phyloP scores from a whole-genome alignment of 1,284 basidiomycete genomes.

The Trametes hirsuta region DNA sequence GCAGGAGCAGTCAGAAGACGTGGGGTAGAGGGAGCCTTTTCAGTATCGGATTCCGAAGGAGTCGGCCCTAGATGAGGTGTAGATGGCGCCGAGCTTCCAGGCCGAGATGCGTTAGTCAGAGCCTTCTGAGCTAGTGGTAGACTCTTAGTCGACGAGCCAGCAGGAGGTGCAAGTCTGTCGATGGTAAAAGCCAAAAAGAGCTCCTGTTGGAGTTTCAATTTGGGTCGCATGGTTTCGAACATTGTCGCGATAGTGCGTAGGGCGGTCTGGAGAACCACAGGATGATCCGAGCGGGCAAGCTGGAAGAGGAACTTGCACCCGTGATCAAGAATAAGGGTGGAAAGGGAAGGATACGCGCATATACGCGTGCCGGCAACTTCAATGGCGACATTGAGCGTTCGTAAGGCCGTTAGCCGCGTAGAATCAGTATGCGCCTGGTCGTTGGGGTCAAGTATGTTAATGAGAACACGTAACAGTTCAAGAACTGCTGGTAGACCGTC shows the following conservation, averaged over 20 bases:
- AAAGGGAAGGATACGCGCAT: constrained; percentile 74
- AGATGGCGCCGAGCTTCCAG: constrained; percentile 54
- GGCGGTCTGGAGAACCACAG: constrained; percentile 76
- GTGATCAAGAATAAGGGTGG: constrained; percentile 78
- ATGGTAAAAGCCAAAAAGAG: constrained; percentile 93
- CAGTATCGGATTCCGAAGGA: constrained; percentile 49
- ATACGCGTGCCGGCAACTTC: constrained; percentile 84
- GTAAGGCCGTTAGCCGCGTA: constrained; percentile 88
- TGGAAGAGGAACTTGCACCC: constrained; percentile 97
- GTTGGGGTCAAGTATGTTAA: constrained; percentile 94
- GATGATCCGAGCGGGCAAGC: constrained; percentile 88
- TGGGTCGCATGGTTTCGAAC: constrained; percentile 85
- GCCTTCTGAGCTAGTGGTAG: constrained; percentile 23
- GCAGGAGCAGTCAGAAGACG: constrained; percentile 71
- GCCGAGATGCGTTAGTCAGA: constrained; percentile 44
- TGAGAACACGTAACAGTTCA: constrained; percentile 92
- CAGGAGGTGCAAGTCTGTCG: constrained; percentile 79
- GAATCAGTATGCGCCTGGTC: constrained; percentile 97
- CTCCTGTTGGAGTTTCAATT: constrained; percentile 97
- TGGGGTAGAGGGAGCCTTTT: constrained; percentile 56
- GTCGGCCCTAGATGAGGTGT: constrained; percentile 50
- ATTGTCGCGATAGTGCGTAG: constrained; percentile 88
- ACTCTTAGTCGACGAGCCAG: constrained; percentile 26
- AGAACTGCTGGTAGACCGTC: constrained; percentile 93
- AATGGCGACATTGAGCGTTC: constrained; percentile 88